Evolutionary conservation across 2,329 filamentous ascomycete species (phyloP), one percentile per base, ranked within the genome.

Genomic region (Rhynchosporium agropyri): DNA sequence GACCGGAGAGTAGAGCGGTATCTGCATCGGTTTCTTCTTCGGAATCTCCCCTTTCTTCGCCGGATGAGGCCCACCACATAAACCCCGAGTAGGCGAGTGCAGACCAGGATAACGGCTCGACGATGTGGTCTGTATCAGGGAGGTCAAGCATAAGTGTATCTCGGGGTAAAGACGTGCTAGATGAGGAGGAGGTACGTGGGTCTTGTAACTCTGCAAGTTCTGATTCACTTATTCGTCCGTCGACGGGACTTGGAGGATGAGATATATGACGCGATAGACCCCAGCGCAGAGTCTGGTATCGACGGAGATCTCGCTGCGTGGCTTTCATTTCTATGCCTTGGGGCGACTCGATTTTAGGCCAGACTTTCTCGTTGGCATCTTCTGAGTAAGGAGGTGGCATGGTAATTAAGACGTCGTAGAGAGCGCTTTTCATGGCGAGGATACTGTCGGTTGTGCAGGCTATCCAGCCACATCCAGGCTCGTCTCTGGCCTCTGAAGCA

Each of bases 381-480:
- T 84, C 78, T 3, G 84, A 77, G 69, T 88, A 80, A 5, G 83
- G 75, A 0, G 86, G 82, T 0, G 92, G 91, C 72, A 98, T 84
- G 60, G 91, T 91, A 64, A 98, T 88, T 45, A 97, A 83, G 70
- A 97, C 83, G 74, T 99, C 95, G 81, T 92, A 98, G 2, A 99
- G 84, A 2, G 89, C 84, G 57, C 88, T 85, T 78, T 98, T 98
- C 76, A 91, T 89, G 53, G 86, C 87, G 13, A 99, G 83, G 63
- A 99, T 95, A 72, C 90, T 94, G 77, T 99, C 95, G 1, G 94
- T 98, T 3, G 94, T 97, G 76, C 93, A 97, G 12, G 94, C 95
- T 63, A 97, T 88, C 92, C 93, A 99, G 45, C 92, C 90, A 13
- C 83, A 78, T 38, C 81, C 81, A 29, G 77, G 74, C 48, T 85